Percentiles rank a stretch among this genome's conserved stretches.
These are phyloP conservation scores for Starmerella asiatica DNA, from an alignment of 805 yeast species.

Conservation along the genomic window DNA sequence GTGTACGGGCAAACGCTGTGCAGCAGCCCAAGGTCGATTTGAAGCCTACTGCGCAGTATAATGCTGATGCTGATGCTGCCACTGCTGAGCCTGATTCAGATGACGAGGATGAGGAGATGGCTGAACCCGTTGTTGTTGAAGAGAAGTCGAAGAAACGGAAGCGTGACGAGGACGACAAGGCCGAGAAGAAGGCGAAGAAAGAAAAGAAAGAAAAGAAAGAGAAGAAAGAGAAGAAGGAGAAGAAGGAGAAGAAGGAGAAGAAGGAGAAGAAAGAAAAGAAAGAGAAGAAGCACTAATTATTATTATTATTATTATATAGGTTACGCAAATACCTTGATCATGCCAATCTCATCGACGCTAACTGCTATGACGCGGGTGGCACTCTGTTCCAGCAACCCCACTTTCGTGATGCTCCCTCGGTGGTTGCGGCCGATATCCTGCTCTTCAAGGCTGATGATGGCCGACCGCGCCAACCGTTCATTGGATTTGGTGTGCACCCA, in stretches of 20 bases:
- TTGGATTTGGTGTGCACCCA: conserved; percentile 12
- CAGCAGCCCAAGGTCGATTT: conserved; percentile 79
- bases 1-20: conserved; percentile 63
- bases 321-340: conserved; percentile 37
- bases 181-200: conserved; percentile 17
- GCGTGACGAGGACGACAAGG: conserved; percentile 17
- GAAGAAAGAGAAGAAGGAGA: conserved; percentile 16
- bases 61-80: conserved; percentile 85
- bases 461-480: conserved; percentile 28
- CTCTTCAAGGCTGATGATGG: conserved; percentile 34
- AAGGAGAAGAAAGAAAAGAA: conserved; percentile 19
- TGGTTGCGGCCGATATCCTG: conserved; percentile 34
- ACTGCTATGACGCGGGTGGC: conserved; percentile 38
- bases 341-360: conserved; percentile 56
- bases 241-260: conserved; percentile 15
- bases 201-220: conserved; percentile 17
- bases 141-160: conserved; percentile 19
- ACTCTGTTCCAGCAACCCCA: conserved; percentile 29
- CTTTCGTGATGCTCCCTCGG: conserved; percentile 33
- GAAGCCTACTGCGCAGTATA: conserved; percentile 74
- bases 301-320: neutral
- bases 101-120: conserved; percentile 26
- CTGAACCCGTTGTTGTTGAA: conserved; percentile 16
- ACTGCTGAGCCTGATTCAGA: conserved; percentile 33
- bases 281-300: conserved; percentile 17